A percentile compares a stretch with the other conserved stretches of the same genome.
These are phyloP conservation scores for Rhodotorula sp. DNA, from an alignment of 1,284 basidiomycete genomes.

Conservation along the genomic window DNA sequence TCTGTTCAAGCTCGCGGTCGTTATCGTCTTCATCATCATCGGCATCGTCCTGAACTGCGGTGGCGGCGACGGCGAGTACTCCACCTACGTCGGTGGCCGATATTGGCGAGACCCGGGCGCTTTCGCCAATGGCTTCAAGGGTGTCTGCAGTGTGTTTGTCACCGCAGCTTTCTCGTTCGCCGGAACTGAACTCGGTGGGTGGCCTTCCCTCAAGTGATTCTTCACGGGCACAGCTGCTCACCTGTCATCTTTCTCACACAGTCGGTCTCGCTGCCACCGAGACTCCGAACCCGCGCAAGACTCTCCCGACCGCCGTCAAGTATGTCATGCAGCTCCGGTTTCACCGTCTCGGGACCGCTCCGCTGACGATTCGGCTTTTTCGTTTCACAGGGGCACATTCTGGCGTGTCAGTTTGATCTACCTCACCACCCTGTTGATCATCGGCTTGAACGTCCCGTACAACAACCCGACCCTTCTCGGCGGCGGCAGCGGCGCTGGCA, in stretches of 20 bases:
- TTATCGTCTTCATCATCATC: slow-evolving; percentile 50
- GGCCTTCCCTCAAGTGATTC: too few species aligned
- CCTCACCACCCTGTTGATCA: slow-evolving; percentile 57
- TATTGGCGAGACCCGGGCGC: slow-evolving; percentile 50
- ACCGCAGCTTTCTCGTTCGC: slow-evolving; percentile 52
- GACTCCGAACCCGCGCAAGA: slow-evolving; percentile 54
- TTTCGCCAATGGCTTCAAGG: slow-evolving; percentile 54
- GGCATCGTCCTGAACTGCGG: slow-evolving; percentile 42
- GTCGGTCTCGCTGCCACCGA: slow-evolving; percentile 67
- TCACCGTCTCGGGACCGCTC: too few species aligned
- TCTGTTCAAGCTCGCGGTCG: slow-evolving; percentile 50
- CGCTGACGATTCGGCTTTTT: too few species aligned
- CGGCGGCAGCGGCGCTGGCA: slow-evolving; percentile 50
- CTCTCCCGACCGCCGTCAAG: slow-evolving; percentile 55
- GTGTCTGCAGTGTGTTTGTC: slow-evolving; percentile 55
- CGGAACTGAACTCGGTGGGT: slow-evolving; percentile 51
- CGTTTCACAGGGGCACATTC: slow-evolving; percentile 25
- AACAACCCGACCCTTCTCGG: slow-evolving; percentile 45
- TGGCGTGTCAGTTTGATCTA: slow-evolving; percentile 51
- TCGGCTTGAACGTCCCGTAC: slow-evolving; percentile 58
- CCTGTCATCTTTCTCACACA: background rate
- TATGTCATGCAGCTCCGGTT: slow-evolving; percentile 41
- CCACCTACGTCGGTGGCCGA: slow-evolving; percentile 34
- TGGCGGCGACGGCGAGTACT: slow-evolving; percentile 19
- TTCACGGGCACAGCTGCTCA: too few species aligned